phyloP scores from a whole-genome alignment of 495 filamentous ascomycete genomes.

The Talaromyces proteolyticus region DNA sequence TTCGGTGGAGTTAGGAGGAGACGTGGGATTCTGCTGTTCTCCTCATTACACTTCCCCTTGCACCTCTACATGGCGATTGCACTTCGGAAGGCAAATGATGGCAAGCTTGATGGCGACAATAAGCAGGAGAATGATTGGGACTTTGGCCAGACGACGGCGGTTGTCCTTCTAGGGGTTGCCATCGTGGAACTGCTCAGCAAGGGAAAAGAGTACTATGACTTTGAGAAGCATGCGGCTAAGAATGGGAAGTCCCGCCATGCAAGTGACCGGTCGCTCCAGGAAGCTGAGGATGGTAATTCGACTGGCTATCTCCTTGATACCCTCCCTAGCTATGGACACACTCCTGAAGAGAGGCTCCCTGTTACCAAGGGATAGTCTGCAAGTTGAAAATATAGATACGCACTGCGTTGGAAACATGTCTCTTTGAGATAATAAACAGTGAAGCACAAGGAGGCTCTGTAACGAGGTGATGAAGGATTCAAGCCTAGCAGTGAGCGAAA shows the following conservation, averaged over 20 bases:
- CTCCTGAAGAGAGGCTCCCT: not conserved
- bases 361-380: not conserved
- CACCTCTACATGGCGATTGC: slow-evolving; percentile 31
- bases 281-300: not conserved
- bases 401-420: not conserved
- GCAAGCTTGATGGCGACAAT: slow-evolving; percentile 17
- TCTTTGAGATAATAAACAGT: not conserved
- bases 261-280: not conserved
- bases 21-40: slow-evolving; percentile 17
- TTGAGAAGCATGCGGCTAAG: slow-evolving; percentile 14
- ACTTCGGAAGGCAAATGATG: slow-evolving; percentile 24
- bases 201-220: slow-evolving; percentile 19
- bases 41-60: slow-evolving; percentile 24
- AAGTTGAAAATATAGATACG: not conserved
- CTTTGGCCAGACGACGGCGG: slow-evolving; percentile 31
- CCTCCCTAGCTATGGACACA: not conserved
- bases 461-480: too few relatives aligned
- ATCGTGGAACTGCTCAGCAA: slow-evolving; percentile 18
- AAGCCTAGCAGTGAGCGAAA: too few relatives aligned
- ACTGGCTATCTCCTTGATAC: not conserved
- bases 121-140: slow-evolving; percentile 28
- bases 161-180: slow-evolving; percentile 21
- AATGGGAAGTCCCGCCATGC: slow-evolving; percentile 1
- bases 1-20: slow-evolving; percentile 17
- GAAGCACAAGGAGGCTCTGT: too few relatives aligned